Conservation (phyloP, 1,284 basidiomycete species). For the Inonotus hispidus region DNA sequence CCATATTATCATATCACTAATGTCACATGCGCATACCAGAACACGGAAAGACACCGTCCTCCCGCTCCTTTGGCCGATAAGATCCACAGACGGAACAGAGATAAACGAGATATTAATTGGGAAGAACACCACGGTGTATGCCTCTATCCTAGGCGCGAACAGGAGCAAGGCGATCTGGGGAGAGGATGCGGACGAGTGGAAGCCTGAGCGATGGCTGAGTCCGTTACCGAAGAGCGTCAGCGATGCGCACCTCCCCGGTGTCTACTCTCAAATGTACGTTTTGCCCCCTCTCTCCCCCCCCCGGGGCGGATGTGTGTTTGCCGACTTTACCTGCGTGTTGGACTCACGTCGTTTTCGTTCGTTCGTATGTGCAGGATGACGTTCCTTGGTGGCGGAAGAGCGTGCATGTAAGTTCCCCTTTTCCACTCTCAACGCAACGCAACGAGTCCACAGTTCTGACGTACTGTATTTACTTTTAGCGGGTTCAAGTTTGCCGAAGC, state of each 20-base stretch:
- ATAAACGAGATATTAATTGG: constrained; percentile 18
- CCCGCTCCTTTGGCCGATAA: constrained; percentile 21
- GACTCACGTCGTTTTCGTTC: not conserved
- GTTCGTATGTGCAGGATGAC: constrained; percentile 16
- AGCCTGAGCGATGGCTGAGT: constrained; percentile 24
- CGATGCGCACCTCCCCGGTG: constrained; percentile 20
- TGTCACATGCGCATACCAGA: not conserved
- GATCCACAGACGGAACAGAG: constrained; percentile 11
- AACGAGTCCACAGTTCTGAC: not conserved
- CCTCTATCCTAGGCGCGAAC: constrained; percentile 22
- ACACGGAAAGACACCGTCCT: constrained; percentile 18
- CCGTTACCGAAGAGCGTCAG: constrained; percentile 11
- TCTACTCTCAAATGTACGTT: constrained; percentile 23
- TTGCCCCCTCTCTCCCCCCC: no score
- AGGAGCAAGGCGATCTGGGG: constrained; percentile 22
- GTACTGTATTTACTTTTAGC: not conserved
- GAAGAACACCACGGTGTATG: constrained; percentile 21
- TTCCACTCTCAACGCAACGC: not conserved
- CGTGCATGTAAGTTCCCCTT: constrained; percentile 18
- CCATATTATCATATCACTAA: not conserved
- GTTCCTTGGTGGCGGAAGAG: constrained; percentile 20
- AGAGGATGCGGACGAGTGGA: constrained; percentile 22
- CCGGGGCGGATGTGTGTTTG: no score
- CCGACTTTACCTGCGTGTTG: not conserved
- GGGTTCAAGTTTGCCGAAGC: constrained; percentile 18